Evolutionary conservation across 2,329 filamentous ascomycete genomes (phyloP), one percentile per base, ranked within the genome.

Genomic region (Penicillium sp.): DNA sequence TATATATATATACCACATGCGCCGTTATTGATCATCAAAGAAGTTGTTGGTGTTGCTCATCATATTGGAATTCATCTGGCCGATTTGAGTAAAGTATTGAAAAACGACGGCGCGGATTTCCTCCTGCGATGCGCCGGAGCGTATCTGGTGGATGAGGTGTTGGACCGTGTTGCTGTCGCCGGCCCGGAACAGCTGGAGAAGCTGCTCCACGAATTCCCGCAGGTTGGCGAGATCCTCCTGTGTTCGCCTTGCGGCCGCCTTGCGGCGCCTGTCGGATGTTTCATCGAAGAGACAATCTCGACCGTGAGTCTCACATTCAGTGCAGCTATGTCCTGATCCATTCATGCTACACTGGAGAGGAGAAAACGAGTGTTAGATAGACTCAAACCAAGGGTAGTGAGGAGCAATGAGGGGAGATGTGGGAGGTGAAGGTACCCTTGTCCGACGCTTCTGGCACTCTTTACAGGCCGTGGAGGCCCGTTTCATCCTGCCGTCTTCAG

Each of bases 391-490:
- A 33, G 22, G 35, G 44, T 13, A 44, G 10, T 48, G 44, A 36
- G 20, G 44, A 24, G 42, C 9, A 27, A 13, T 24, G 22, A 25
- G n/a, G 27, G 35, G 38, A 31, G 35, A 33, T 33, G n/a, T 7
- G 11, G n/a, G 35, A 27, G 30, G 18, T 38, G 39, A 28, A 33
- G 39, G 38, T 69, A 73, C 70, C 68, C 66, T 72, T 42, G 68
- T 72, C 38, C 70, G 67, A 46, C 69, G 63, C 48, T 58, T 64
- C 54, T 73, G 67, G 56, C 70, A 73, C 55, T 72, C 69, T 30
- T 57, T 61, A 54, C 70, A 73, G 28, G 70, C 70, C 14, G 66
- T 69, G 7, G 70, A 72, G 11, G 68, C 70, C 45, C 70, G 61
- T 50, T 66, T 70, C 41, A 66, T 64, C 44, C 66, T 66, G 42